A percentile compares a stretch with the other conserved stretches of the same genome.
These are phyloP conservation scores for Candida ipomoeae DNA, from an alignment of 805 yeast species.

Conservation along the genomic window DNA sequence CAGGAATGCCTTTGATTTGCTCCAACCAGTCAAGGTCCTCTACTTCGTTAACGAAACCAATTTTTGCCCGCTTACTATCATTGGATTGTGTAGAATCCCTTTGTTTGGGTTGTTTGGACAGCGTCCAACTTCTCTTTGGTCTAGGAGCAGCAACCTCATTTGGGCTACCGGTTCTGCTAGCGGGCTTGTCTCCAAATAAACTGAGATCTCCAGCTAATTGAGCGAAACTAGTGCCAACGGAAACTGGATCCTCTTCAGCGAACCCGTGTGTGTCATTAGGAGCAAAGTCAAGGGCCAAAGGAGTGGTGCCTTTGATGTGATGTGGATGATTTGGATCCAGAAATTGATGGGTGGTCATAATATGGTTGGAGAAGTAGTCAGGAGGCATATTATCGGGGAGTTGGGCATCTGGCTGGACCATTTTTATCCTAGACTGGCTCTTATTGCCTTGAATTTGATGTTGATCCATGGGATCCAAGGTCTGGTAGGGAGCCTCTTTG, in stretches of 20 bases:
- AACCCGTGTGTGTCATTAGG: conserved; percentile 11
- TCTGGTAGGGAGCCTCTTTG: not conserved
- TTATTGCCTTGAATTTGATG: not conserved
- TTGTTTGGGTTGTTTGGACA: conserved; percentile 4
- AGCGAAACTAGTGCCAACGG: conserved; percentile 10
- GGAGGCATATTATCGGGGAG: conserved; percentile 3
- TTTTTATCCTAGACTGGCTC: not conserved
- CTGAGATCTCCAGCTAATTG: conserved; percentile 12
- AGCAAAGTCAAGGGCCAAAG: conserved; percentile 30
- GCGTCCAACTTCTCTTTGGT: not conserved
- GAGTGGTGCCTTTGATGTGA: conserved; percentile 38
- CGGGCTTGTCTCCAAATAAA: not conserved
- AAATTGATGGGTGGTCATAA: conserved; percentile 25
- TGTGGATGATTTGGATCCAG: conserved; percentile 37
- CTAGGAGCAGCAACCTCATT: not conserved
- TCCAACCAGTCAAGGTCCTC: conserved; percentile 58
- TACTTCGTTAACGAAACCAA: conserved; percentile 14
- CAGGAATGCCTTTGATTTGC: conserved; percentile 65
- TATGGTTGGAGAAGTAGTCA: conserved; percentile 18
- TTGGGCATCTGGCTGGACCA: conserved; percentile 14
- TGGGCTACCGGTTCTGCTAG: not conserved
- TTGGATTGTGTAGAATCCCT: conserved; percentile 1
- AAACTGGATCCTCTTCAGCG: not conserved
- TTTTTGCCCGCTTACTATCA: conserved; percentile 6
- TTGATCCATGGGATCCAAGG: not conserved